phyloP scores from a whole-genome alignment of 1,284 basidiomycete species.

The Grifola frondosa region DNA sequence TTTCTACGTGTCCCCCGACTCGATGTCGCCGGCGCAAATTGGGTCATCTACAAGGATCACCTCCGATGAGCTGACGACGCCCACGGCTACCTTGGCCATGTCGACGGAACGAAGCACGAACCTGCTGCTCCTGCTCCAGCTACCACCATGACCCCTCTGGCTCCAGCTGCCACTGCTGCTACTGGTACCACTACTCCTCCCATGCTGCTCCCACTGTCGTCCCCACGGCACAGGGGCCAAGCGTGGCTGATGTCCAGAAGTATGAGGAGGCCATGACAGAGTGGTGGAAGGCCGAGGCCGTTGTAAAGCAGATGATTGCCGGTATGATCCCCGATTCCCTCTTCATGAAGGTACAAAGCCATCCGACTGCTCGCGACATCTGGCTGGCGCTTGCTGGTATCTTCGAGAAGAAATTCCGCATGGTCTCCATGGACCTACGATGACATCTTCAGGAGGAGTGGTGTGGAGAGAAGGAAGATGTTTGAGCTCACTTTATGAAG shows the following conservation, averaged over 20 bases:
- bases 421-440: conserved; percentile 21
- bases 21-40: too few species aligned
- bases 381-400: conserved; percentile 13
- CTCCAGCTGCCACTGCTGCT: too few species aligned
- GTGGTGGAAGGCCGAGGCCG: conserved; percentile 13
- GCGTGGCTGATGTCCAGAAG: too few species aligned
- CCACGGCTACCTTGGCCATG: conserved; percentile 4
- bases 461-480: conserved; percentile 19
- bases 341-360: conserved; percentile 2
- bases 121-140: conserved; percentile 3
- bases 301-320: conserved; percentile 10
- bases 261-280: conserved; percentile 2
- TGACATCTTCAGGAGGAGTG: conserved; percentile 15
- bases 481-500: conserved; percentile 19
- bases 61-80: conserved; percentile 3
- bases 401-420: conserved; percentile 15
- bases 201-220: too few species aligned
- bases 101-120: conserved; percentile 6
- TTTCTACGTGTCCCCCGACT: too few species aligned
- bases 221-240: too few species aligned
- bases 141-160: too few species aligned
- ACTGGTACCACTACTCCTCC: too few species aligned
- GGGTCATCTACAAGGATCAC: too few species aligned
- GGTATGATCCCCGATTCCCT: conserved; percentile 8
- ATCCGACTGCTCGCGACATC: conserved; percentile 7